phyloP scores from a whole-genome alignment of 2,329 filamentous ascomycete genomes.

The Aspergillus glaucus region DNA sequence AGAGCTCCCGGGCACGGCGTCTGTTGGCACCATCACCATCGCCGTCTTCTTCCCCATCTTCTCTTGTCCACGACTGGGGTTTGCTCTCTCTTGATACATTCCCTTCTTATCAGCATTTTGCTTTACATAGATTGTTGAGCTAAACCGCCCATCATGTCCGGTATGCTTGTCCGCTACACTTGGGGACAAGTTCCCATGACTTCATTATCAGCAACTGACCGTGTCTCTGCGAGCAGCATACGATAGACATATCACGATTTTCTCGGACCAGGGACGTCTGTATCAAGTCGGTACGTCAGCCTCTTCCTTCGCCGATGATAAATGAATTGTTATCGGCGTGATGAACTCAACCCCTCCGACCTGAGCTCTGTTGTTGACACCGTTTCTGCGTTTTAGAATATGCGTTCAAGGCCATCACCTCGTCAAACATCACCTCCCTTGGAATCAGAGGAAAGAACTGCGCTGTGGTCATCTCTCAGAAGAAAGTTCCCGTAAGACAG shows the following conservation, averaged over 20 bases:
- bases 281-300: constrained; percentile 84
- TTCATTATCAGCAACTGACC: constrained; percentile 24
- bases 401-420: constrained; percentile 99
- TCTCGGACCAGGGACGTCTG: constrained; percentile 94
- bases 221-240: constrained; percentile 61
- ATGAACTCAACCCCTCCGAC: not conserved
- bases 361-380: not conserved
- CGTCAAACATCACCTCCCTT: constrained; percentile 97
- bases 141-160: constrained; percentile 36
- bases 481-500: constrained; percentile 89
- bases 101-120: constrained; percentile 5
- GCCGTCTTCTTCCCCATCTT: constrained; percentile 17
- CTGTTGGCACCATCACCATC: constrained; percentile 26
- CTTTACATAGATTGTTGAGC: constrained; percentile 7
- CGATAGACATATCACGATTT: constrained; percentile 99
- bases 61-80: constrained; percentile 7
- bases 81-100: constrained; percentile 4
- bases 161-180: constrained; percentile 22
- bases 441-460: constrained; percentile 95
- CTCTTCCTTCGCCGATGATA: not conserved
- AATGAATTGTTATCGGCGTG: not conserved
- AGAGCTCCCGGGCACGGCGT: constrained; percentile 32
- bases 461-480: constrained; percentile 94
- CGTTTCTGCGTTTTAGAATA: constrained; percentile 62
- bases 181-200: constrained; percentile 17